Evolutionary conservation across 257 asterid species (phyloP).

Genomic region (Cruciata laevipes): DNA sequence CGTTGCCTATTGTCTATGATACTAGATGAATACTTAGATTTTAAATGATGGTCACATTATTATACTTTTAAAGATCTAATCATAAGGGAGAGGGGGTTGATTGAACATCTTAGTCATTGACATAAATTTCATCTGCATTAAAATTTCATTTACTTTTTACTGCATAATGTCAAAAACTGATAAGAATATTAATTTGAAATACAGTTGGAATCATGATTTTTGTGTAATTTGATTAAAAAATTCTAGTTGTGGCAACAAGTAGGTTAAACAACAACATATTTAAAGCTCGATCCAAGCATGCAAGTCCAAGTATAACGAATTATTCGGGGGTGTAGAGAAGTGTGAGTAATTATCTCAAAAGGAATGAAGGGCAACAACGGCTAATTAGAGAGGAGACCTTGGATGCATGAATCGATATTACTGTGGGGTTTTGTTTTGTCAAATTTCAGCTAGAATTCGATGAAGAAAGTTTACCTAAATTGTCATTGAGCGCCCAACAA

Average conservation of each 20-base stretch:
- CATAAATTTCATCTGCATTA: no score
- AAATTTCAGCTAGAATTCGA: constrained; percentile 20
- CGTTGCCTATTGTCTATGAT: no score
- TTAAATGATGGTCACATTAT: no score
- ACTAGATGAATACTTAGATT: no score
- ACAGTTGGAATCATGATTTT: no score
- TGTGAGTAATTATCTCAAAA: constrained; percentile 45
- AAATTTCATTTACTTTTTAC: no score
- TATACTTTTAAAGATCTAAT: no score
- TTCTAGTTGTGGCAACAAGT: background rate
- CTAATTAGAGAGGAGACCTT: constrained; percentile 39
- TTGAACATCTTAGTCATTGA: no score
- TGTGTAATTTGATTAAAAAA: no score
- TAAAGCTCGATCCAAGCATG: constrained; percentile 15
- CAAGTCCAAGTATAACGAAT: constrained; percentile 24
- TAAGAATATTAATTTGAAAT: no score
- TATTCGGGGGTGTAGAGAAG: constrained; percentile 1
- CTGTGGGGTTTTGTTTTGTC: constrained; percentile 60
- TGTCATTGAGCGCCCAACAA: constrained; percentile 53
- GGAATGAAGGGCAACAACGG: constrained; percentile 38
- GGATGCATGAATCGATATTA: constrained; percentile 62
- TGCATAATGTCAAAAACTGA: no score
- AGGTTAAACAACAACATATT: constrained; percentile 17
- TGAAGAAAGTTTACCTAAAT: constrained; percentile 28
- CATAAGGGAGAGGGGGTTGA: no score